Evolutionary conservation across 1,284 basidiomycete species (phyloP), one percentile per base, ranked within the genome.

Genomic region (Paramarasmius palmivorus): DNA sequence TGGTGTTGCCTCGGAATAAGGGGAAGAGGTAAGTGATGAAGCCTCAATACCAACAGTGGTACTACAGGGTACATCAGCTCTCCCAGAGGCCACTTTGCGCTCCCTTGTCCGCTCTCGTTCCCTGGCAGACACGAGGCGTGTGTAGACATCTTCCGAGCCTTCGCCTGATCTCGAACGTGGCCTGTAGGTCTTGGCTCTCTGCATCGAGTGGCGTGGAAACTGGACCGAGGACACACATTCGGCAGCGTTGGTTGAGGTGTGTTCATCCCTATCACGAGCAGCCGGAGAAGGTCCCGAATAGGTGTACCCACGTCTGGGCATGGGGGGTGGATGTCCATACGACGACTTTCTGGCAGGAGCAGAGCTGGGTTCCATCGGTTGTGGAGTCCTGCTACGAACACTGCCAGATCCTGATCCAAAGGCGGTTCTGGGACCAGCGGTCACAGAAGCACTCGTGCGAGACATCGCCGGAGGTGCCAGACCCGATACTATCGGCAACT

Each of bases 251-350:
- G 29, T n/a, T n/a, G n/a, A n/a, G n/a, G n/a, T n/a, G n/a, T 32
- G 29, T 32, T 32, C 29, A 12, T 12, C 12, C 12, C 29, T 32
- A 32, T 38, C 42, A 15, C 47, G 26, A 22, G 50, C 35, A 17
- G 14, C 47, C 8, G 40, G 35, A 29, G 42, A 37, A 26, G 54
- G 49, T 34, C 56, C 53, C 44, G 60, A 56, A 47, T 54, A 66
- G 2, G 74, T 72, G 56, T 72, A 62, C 20, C 72, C 73, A 52
- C 70, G 65, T 54, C 69, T 65, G 10, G 72, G 63, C 44, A 65
- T 63, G 20, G 64, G 62, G 3, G 65, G 49, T 29, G n/a, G 23
- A 35, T 7, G 36, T 19, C 12, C 49, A 35, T 22, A 48, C 48
- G 44, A 49, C 10, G 29, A 44, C 45, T 42, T 49, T 41, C 25